These are phyloP conservation scores for Teunomyces panamensis DNA, from an alignment of 805 yeast species.

Conservation along the genomic window DNA sequence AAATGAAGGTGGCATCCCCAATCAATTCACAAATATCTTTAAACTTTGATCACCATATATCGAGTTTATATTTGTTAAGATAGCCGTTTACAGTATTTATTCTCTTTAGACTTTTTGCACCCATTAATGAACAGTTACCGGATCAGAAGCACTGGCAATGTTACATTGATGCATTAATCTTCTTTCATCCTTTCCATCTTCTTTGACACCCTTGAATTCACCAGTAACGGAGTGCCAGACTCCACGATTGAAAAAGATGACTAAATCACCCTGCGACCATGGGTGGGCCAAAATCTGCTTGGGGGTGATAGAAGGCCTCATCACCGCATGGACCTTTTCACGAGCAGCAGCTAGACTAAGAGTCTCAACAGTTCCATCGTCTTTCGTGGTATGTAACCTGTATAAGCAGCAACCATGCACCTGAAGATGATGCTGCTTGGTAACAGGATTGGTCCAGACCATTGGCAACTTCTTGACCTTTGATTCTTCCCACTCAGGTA, in stretches of 20 bases:
- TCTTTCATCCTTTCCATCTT: slow-evolving; percentile 59
- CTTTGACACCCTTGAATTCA: slow-evolving; percentile 54
- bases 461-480: slow-evolving; percentile 77
- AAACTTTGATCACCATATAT: no score
- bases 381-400: slow-evolving; percentile 50
- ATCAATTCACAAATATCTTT: not conserved
- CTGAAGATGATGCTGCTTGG: slow-evolving; percentile 78
- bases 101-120: not conserved
- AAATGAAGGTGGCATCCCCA: not conserved
- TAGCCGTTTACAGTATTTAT: not conserved
- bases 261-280: slow-evolving; percentile 83
- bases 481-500: slow-evolving; percentile 81
- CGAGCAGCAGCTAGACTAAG: slow-evolving; percentile 73
- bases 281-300: slow-evolving; percentile 72
- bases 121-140: slow-evolving; percentile 24
- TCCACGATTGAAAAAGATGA: slow-evolving; percentile 83
- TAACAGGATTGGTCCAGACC: slow-evolving; percentile 91
- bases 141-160: slow-evolving; percentile 79
- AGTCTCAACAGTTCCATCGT: slow-evolving; percentile 47
- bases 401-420: slow-evolving; percentile 86
- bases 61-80: not conserved
- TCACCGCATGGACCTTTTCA: slow-evolving; percentile 62
- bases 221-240: slow-evolving; percentile 93
- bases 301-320: slow-evolving; percentile 86
- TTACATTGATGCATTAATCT: slow-evolving; percentile 93